Conservation (phyloP, 805 yeast genomes). For the Cyberlindnera mrakii region DNA sequence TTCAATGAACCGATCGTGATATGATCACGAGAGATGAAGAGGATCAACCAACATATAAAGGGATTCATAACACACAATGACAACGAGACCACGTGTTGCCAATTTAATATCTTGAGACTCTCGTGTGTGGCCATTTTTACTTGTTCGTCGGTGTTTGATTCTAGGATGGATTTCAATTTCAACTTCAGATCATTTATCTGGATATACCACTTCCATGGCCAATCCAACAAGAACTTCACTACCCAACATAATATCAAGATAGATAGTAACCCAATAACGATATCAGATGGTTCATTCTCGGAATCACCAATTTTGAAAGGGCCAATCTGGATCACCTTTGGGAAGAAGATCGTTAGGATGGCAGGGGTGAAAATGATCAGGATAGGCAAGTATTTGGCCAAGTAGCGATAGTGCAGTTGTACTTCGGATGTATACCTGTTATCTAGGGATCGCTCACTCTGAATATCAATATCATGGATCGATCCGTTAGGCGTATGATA, state of each 20-base stretch:
- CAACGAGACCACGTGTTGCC: conserved; percentile 22
- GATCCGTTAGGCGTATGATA: neutral
- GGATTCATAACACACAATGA: conserved; percentile 25
- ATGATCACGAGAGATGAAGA: conserved; percentile 27
- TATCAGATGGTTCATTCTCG: conserved; percentile 9
- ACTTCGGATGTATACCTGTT: neutral
- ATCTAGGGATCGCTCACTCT: neutral
- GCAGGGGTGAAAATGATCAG: conserved; percentile 18
- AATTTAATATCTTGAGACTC: conserved; percentile 3
- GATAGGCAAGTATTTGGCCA: conserved; percentile 15
- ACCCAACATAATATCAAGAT: conserved; percentile 30
- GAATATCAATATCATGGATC: neutral
- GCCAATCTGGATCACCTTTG: conserved; percentile 9
- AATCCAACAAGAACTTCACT: conserved; percentile 29
- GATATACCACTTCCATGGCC: conserved; percentile 38
- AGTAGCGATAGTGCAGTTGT: conserved; percentile 8
- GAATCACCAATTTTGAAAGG: conserved; percentile 10
- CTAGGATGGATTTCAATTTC: conserved; percentile 7
- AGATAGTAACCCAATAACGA: conserved; percentile 29
- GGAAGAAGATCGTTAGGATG: conserved; percentile 12
- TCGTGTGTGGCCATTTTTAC: conserved; percentile 1
- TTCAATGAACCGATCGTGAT: conserved; percentile 20
- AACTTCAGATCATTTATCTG: conserved; percentile 20
- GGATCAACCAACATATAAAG: conserved; percentile 20
- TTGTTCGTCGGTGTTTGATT: conserved; percentile 1